Base-by-base conservation (phyloP, 345 rosid genomes). In the Leavenworthia alabamica region DNA sequence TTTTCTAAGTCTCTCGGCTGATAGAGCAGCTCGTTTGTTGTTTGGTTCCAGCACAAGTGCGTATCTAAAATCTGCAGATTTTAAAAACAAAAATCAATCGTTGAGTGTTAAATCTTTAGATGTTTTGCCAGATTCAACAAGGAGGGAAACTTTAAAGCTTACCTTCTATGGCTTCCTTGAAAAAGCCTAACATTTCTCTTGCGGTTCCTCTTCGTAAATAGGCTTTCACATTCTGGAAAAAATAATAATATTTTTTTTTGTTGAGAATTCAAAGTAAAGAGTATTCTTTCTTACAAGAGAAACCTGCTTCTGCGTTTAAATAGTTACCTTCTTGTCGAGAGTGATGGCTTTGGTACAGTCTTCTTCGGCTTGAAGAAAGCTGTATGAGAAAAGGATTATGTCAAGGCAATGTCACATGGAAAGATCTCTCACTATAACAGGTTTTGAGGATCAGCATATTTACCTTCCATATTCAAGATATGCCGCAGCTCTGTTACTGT, bases 401-500 rank as follows among this genome's bases (percentile, higher is more conserved):
- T 59, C 33, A 79, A 48, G 61, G 44, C 59, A 31, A 54, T 8
- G n/a, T 35, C 37, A 27, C 66, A 33, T 4, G 44, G 24, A 47
- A 20, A 60, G 35, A 57, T 10, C 14, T 49, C 37, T 32, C 42
- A 37, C 26, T 24, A 3, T 3, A 43, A 32, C 8, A 0, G 37
- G 37, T 0, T 47, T 28, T 55, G 4, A 36, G 47, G 10, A 67
- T 36, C 43, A 17, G 56, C 23, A 41, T 36, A 15, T 37, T 49
- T 75, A 94, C 99, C 96, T 84, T 50, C 85, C 74, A 7, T 79
- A 23, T 71, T 77, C 97, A 57, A 94, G 96, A 78, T 86, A 84
- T 27, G 97, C 97, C 54, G 99, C 99, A 63, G 97, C 95, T 80
- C 99, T 83, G 79, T 94, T 94, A 63, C 84, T 83, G 71, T 86